A percentile compares a stretch with the other conserved stretches of the same genome.
Conservation (phyloP, 345 rosid species). For the Rhodomyrtus tomentosa region DNA sequence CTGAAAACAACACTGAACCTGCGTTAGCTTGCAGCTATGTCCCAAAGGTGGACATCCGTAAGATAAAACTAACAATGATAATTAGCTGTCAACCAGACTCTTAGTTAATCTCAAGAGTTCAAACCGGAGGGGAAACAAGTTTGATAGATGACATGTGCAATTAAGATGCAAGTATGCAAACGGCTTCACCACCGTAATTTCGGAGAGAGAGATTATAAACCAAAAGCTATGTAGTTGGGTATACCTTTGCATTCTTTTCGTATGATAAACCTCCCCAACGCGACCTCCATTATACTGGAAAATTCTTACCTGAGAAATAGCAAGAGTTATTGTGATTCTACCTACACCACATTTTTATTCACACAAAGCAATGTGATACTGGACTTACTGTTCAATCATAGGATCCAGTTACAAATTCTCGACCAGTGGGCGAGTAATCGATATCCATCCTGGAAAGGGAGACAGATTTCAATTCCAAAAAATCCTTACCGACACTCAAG, state of each 20-base stretch:
- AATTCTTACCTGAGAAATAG: constrained; percentile 51
- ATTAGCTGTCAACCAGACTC: background rate
- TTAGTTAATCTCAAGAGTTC: background rate
- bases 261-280: constrained; percentile 89
- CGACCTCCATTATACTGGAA: constrained; percentile 91
- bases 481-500: background rate
- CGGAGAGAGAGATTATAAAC: background rate
- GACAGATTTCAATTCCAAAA: background rate
- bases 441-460: constrained; percentile 73
- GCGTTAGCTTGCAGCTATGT: constrained; percentile 61
- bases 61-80: background rate
- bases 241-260: constrained; percentile 99
- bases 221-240: background rate
- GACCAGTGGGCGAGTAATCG: constrained; percentile 95
- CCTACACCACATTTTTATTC: background rate
- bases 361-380: background rate
- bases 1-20: background rate
- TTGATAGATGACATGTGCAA: background rate
- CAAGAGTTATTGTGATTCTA: background rate
- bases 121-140: background rate
- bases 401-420: constrained; percentile 97
- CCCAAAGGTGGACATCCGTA: constrained; percentile 89
- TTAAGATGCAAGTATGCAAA: background rate
- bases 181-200: background rate
- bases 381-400: constrained; percentile 85